Percentiles rank a stretch among this genome's conserved stretches.
These are phyloP conservation scores for Kazachstania viticola DNA, from an alignment of 805 yeast genomes.

Conservation along the genomic window DNA sequence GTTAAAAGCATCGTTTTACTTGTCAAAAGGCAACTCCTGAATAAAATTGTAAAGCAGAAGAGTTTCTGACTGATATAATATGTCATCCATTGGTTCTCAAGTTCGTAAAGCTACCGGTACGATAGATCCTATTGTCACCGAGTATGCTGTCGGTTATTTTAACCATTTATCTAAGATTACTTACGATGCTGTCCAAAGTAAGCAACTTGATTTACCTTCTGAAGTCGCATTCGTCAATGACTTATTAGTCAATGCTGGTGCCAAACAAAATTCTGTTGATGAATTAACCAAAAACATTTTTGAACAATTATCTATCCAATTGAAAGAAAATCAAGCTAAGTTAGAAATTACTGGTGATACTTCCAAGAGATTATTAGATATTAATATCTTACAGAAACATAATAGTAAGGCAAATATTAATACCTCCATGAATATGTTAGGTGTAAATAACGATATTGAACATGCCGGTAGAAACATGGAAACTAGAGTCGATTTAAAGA, in stretches of 20 bases:
- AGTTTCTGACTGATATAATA: slow-evolving; percentile 6
- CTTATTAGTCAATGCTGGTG: slow-evolving; percentile 76
- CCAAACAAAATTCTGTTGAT: slow-evolving; percentile 43
- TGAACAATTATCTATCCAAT: slow-evolving; percentile 40
- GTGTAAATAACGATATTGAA: slow-evolving; percentile 82
- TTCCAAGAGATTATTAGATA: slow-evolving; percentile 73
- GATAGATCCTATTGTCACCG: slow-evolving; percentile 74
- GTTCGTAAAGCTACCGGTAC: slow-evolving; percentile 80
- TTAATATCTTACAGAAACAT: slow-evolving; percentile 57
- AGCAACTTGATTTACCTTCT: slow-evolving; percentile 49
- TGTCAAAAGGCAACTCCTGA: too few species aligned
- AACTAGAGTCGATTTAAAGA: slow-evolving; percentile 90
- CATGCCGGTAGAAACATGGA: slow-evolving; percentile 88
- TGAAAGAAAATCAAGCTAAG: slow-evolving; percentile 58
- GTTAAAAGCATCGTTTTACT: too few species aligned
- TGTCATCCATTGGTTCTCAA: slow-evolving; percentile 37
- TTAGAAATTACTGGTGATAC: slow-evolving; percentile 75
- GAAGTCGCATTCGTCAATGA: slow-evolving; percentile 62
- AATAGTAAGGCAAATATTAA: slow-evolving; percentile 57
- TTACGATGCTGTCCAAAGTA: slow-evolving; percentile 71
- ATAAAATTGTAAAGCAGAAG: too few species aligned
- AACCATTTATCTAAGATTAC: slow-evolving; percentile 70
- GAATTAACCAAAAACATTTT: slow-evolving; percentile 35
- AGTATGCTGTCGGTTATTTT: slow-evolving; percentile 86
- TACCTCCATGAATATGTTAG: slow-evolving; percentile 63